These are phyloP conservation scores for Penicillium sp. DNA, from an alignment of 2,329 filamentous ascomycete species.

Conservation along the genomic window DNA sequence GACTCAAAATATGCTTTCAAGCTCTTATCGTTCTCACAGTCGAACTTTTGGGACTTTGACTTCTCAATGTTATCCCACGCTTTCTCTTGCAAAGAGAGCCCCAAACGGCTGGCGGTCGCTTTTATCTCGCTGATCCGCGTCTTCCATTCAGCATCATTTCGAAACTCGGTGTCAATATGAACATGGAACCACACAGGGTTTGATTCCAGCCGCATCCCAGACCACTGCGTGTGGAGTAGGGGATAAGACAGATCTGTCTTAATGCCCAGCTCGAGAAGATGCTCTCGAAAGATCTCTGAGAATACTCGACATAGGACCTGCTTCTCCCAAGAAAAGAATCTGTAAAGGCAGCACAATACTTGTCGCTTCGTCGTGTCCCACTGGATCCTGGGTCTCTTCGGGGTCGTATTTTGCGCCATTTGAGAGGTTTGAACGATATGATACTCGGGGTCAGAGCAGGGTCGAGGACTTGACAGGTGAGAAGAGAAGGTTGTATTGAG, in stretches of 20 bases:
- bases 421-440: not conserved
- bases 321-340: constrained; percentile 22
- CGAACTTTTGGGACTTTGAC: not conserved
- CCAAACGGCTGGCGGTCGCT: constrained; percentile 5
- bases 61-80: not conserved
- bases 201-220: constrained; percentile 13
- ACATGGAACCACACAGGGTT: constrained; percentile 26
- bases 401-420: not conserved
- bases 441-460: not conserved
- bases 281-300: constrained; percentile 21
- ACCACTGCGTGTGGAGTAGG: constrained; percentile 23
- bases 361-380: constrained; percentile 1
- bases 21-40: not conserved
- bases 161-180: constrained; percentile 19
- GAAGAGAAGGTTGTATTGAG: not conserved
- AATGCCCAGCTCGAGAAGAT: constrained; percentile 24
- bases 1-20: not conserved
- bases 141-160: constrained; percentile 14
- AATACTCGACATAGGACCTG: constrained; percentile 24
- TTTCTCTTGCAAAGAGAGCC: constrained; percentile 4
- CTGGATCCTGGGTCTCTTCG: not conserved
- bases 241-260: constrained; percentile 2
- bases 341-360: constrained; percentile 26
- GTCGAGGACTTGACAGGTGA: not conserved
- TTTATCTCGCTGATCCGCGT: constrained; percentile 12